These are phyloP conservation scores for Harringtonia lauricola DNA, from an alignment of 2,329 filamentous ascomycete genomes.

Conservation along the genomic window DNA sequence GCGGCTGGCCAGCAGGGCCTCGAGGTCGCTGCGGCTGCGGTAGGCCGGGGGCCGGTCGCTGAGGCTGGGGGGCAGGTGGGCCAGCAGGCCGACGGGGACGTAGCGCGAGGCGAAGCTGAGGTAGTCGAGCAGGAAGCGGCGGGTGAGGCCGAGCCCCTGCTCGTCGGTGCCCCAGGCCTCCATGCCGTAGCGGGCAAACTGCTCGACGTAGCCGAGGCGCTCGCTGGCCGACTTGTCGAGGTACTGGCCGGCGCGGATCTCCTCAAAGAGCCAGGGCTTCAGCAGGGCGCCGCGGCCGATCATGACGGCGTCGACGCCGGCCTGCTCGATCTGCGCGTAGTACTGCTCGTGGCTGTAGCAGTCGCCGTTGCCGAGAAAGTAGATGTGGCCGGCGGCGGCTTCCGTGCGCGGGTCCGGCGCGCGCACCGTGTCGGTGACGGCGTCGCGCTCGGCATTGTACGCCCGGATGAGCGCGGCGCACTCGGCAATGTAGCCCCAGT, in stretches of 20 bases:
- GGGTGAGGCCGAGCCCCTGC: slow-evolving; percentile 79
- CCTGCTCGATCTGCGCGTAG: slow-evolving; percentile 61
- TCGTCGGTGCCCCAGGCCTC: slow-evolving; percentile 96
- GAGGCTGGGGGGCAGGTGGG: slow-evolving; percentile 76
- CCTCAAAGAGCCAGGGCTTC: slow-evolving; percentile 98
- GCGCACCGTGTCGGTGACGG: slow-evolving; percentile 60
- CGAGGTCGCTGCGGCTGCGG: slow-evolving; percentile 75
- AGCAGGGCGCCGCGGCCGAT: slow-evolving; percentile 90
- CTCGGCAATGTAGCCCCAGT: slow-evolving; percentile 91
- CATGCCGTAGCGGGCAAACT: slow-evolving; percentile 81
- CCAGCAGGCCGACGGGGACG: slow-evolving; percentile 78
- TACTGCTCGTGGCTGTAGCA: slow-evolving; percentile 92
- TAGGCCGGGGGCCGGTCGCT: slow-evolving; percentile 85
- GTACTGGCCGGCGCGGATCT: slow-evolving; percentile 85
- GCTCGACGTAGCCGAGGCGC: slow-evolving; percentile 74
- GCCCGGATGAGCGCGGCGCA: slow-evolving; percentile 75
- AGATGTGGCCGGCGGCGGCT: slow-evolving; percentile 55
- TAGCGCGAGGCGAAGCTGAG: slow-evolving; percentile 89
- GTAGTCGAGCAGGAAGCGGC: slow-evolving; percentile 91
- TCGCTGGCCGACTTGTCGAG: slow-evolving; percentile 89
- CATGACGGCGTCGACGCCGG: slow-evolving; percentile 89
- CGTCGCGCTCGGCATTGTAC: slow-evolving; percentile 59
- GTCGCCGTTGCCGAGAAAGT: slow-evolving; percentile 94
- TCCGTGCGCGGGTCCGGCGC: slow-evolving; percentile 69
- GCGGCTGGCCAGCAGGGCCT: slow-evolving; percentile 81